Evolutionary conservation across 2,329 filamentous ascomycete species (phyloP).

Genomic region (Aspergillus pseudotamarii): DNA sequence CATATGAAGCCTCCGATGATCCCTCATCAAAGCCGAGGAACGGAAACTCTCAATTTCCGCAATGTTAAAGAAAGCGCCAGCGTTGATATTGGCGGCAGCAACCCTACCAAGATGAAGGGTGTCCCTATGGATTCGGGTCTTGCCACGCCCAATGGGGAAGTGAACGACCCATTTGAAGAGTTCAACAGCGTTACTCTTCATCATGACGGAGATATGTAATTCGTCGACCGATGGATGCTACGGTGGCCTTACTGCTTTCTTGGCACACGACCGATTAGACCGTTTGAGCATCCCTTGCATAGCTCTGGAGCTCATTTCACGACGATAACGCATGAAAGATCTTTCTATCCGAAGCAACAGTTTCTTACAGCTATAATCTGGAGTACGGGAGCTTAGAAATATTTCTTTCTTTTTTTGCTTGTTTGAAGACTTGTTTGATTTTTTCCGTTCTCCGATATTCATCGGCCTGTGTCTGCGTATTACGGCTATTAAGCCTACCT

Average conservation of each 20-base stretch:
- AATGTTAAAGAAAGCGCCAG: slow-evolving; percentile 97
- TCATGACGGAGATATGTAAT: slow-evolving; percentile 75
- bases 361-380: slow-evolving; percentile 27
- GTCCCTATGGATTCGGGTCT: slow-evolving; percentile 85
- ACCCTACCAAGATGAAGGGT: slow-evolving; percentile 62
- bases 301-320: slow-evolving; percentile 24
- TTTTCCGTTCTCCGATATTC: slow-evolving; percentile 7
- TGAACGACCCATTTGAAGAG: slow-evolving; percentile 91
- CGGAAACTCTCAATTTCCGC: slow-evolving; percentile 95
- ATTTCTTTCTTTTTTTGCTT: background rate
- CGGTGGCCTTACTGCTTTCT: slow-evolving; percentile 5
- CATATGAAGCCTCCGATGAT: slow-evolving; percentile 99
- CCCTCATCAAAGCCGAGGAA: slow-evolving; percentile 82
- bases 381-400: slow-evolving; percentile 30
- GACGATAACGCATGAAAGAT: slow-evolving; percentile 40
- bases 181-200: slow-evolving; percentile 98
- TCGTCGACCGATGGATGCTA: slow-evolving; percentile 2
- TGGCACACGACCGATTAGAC: slow-evolving; percentile 13
- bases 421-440: background rate
- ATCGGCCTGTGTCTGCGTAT: slow-evolving; percentile 13
- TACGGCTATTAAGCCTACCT: background rate
- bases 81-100: slow-evolving; percentile 65
- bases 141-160: slow-evolving; percentile 79
- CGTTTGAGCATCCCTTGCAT: slow-evolving; percentile 25
- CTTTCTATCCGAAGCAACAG: slow-evolving; percentile 28